These are phyloP conservation scores for Vaccinium vitisidaea DNA, from an alignment of 148 eudicot genomes.

Conservation along the genomic window DNA sequence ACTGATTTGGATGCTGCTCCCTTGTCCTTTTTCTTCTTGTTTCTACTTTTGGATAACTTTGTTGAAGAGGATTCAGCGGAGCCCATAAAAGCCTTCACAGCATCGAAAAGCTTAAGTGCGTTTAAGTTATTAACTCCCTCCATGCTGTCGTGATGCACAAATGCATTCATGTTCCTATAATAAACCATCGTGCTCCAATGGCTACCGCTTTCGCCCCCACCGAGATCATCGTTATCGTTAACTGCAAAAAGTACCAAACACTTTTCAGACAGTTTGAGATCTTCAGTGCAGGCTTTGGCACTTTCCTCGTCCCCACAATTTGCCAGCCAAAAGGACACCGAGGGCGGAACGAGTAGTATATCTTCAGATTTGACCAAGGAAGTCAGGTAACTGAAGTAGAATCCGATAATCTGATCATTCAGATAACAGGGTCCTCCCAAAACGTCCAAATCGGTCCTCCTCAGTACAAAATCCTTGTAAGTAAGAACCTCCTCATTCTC, in stretches of 20 bases:
- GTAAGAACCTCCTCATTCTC: not conserved
- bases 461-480: not conserved
- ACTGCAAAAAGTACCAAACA: slow-evolving; percentile 19
- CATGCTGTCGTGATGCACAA: slow-evolving; percentile 25
- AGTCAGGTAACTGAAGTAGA: not conserved
- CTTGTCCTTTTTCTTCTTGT: not conserved
- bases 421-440: not conserved
- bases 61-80: not conserved
- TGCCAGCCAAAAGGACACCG: slow-evolving; percentile 4
- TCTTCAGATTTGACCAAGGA: not conserved
- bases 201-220: not conserved
- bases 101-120: slow-evolving; percentile 14
- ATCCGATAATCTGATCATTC: not conserved
- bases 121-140: slow-evolving; percentile 13
- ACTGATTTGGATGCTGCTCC: not conserved
- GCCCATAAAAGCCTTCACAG: slow-evolving; percentile 8
- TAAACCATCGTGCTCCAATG: slow-evolving; percentile 26
- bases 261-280: slow-evolving; percentile 12
- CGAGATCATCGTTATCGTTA: not conserved
- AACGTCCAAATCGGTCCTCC: not conserved
- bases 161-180: not conserved
- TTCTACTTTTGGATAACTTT: not conserved
- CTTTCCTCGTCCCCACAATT: not conserved
- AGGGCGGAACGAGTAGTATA: not conserved
- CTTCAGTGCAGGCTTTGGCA: not conserved